Base-by-base conservation (phyloP, 306 rosid genomes). In the Spatholobus suberectus region DNA sequence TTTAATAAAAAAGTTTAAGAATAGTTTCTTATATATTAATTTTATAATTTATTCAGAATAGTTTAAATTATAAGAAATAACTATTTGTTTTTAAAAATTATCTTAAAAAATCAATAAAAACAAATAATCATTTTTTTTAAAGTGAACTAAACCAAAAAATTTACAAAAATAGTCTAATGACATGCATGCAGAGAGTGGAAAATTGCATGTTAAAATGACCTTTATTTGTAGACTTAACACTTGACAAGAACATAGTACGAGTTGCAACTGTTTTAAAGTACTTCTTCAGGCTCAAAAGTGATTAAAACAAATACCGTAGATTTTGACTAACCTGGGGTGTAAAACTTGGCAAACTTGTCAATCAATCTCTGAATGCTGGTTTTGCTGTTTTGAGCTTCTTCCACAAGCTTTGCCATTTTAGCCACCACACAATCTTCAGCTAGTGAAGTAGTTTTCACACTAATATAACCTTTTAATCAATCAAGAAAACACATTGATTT, bases 371-470 rank as follows among this genome's bases (percentile, higher is more conserved):
- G 95, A 55, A 93, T 90, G 49, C 77, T 84, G 58, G 98, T 79
- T 85, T 94, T 96, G 79, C 96, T 92, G 90, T 90, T 94, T 54
- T 94, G 97, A 38, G 99, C 99, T 81, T 92, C 98, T 90, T 96
- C 98, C 2, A 96, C 99, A 43, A 96, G 97, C 88, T 88, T 94
- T 18, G 93, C 90, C 99, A 96, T 94, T 88, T 96, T 94, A 73
- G 99, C 94, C 86, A 96, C 97, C 70, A 92, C 92, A 82, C 97
- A 92, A 34, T 96, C 99, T 83, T 96, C 97, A 29, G 97, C 92
- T 37, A 92, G 83, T 37, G 98, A 89, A 63, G 93, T 89, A 68
- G 99, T 96, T 79, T 90, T 96, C n/a, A 96, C 97, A 86, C 89
- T 86, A 46, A 96, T 59, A 80, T 92, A 96, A 46, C 99, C 99